phyloP scores from a whole-genome alignment of 202 grass and related monocot species.

The Alloteropsis angusta region DNA sequence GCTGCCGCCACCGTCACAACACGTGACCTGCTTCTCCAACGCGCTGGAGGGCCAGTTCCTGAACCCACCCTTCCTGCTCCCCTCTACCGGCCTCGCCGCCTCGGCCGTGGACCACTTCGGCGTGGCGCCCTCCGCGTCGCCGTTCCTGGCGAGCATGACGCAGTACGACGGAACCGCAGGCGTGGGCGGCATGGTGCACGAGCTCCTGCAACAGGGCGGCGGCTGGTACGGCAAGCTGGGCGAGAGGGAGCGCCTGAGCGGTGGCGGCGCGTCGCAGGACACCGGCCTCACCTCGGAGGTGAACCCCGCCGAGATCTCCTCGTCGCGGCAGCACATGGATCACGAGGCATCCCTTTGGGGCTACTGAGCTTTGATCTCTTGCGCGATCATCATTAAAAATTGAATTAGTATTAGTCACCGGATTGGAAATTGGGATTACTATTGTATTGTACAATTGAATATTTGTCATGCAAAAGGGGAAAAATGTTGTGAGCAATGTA shows the following conservation, averaged over 20 bases:
- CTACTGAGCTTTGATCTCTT: constrained; percentile 10
- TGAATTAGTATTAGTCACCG: neutral
- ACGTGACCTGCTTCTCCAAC: constrained; percentile 99
- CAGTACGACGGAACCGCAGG: constrained; percentile 12
- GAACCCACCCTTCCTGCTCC: constrained; percentile 23
- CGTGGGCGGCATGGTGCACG: constrained; percentile 7
- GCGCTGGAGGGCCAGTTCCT: constrained; percentile 36
- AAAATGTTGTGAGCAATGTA: neutral
- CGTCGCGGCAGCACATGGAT: constrained; percentile 26
- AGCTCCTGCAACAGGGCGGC: constrained; percentile 21
- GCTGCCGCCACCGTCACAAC: neutral
- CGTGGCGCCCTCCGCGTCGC: neutral
- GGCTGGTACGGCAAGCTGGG: constrained; percentile 36
- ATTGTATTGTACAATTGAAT: neutral
- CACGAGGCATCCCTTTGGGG: constrained; percentile 35
- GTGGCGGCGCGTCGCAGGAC: constrained; percentile 39
- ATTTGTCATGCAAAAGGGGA: neutral
- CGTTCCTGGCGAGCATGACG: constrained; percentile 15
- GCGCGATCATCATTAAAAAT: neutral
- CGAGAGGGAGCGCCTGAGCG: constrained; percentile 37
- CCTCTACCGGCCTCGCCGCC: neutral
- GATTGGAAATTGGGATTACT: constrained; percentile 1
- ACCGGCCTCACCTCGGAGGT: constrained; percentile 46
- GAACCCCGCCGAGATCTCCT: constrained; percentile 52
- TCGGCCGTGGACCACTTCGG: neutral